Evolutionary conservation across 2,329 filamentous ascomycete genomes (phyloP).

Genomic region (Escovopsis sp.): DNA sequence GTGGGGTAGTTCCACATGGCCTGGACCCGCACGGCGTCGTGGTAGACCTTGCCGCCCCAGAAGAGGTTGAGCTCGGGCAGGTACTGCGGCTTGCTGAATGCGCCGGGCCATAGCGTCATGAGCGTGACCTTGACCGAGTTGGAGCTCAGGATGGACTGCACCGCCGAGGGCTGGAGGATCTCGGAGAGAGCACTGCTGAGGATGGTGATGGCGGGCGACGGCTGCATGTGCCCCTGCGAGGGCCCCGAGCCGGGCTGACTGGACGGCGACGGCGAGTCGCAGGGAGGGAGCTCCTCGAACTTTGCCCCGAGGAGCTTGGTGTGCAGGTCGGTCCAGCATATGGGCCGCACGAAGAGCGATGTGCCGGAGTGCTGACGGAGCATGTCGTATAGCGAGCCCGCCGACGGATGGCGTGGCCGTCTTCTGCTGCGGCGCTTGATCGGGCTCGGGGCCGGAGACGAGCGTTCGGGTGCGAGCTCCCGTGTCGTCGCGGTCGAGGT

Average conservation of each 20-base stretch:
- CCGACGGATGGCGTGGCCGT: slow-evolving; percentile 25
- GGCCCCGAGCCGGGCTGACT: slow-evolving; percentile 19
- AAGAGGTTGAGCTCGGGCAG: slow-evolving; percentile 31
- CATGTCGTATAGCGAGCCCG: slow-evolving; percentile 37
- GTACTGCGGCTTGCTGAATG: slow-evolving; percentile 16
- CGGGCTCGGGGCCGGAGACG: neutral
- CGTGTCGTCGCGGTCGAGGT: too few species aligned
- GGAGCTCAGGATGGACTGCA: slow-evolving; percentile 21
- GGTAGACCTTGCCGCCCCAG: slow-evolving; percentile 32
- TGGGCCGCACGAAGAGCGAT: slow-evolving; percentile 36
- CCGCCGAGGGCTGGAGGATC: slow-evolving; percentile 22
- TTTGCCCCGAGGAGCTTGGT: slow-evolving; percentile 29
- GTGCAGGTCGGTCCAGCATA: slow-evolving; percentile 42
- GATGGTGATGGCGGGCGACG: slow-evolving; percentile 26
- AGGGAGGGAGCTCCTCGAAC: slow-evolving; percentile 29
- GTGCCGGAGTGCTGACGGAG: slow-evolving; percentile 32
- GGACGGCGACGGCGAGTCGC: slow-evolving; percentile 26
- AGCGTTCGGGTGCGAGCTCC: slow-evolving; percentile 2
- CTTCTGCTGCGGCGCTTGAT: neutral
- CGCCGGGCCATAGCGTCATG: slow-evolving; percentile 27
- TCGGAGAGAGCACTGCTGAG: slow-evolving; percentile 30
- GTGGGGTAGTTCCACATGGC: slow-evolving; percentile 32
- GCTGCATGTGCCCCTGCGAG: slow-evolving; percentile 21
- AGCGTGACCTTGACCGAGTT: slow-evolving; percentile 30
- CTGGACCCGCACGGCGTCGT: slow-evolving; percentile 31